Percentiles rank a stretch among this genome's conserved stretches.
Evolutionary conservation across 805 yeast genomes (phyloP).

Genomic region (Clavispora carvajalis): DNA sequence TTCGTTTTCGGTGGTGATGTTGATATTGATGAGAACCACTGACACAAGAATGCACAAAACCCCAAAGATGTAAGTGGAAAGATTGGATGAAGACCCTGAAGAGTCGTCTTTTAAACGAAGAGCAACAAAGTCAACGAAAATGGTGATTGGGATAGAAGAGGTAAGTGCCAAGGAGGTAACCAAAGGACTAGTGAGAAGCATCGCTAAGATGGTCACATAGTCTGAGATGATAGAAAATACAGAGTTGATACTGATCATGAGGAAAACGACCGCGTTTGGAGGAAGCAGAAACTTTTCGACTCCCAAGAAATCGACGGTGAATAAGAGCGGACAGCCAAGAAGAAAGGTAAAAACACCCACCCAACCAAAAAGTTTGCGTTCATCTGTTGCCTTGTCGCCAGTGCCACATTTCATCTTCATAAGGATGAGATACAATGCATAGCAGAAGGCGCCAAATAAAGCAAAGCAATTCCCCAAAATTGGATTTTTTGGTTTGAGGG

Average conservation of each 20-base stretch:
- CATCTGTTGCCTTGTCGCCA: constrained; percentile 40
- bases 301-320: constrained; percentile 29
- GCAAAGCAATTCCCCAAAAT: constrained; percentile 43
- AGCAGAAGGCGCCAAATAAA: constrained; percentile 41
- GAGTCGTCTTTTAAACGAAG: constrained; percentile 19
- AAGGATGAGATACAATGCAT: constrained; percentile 40
- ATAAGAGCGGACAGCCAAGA: constrained; percentile 35
- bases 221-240: constrained; percentile 45
- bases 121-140: constrained; percentile 42
- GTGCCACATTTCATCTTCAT: constrained; percentile 42
- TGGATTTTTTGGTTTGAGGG: constrained; percentile 32
- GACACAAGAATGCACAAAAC: constrained; percentile 43
- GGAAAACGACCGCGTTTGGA: constrained; percentile 24
- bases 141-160: constrained; percentile 48
- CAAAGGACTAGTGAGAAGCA: constrained; percentile 50
- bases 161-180: constrained; percentile 48
- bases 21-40: constrained; percentile 42
- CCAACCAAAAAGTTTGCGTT: constrained; percentile 42
- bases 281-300: constrained; percentile 41
- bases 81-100: constrained; percentile 13
- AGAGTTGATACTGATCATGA: constrained; percentile 37
- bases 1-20: constrained; percentile 39
- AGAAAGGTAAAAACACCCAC: constrained; percentile 41
- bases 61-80: constrained; percentile 39
- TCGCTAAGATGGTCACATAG: constrained; percentile 45